Base-by-base conservation (phyloP, 192 early-diverging fungal genomes). In the Coemansia sp. region DNA sequence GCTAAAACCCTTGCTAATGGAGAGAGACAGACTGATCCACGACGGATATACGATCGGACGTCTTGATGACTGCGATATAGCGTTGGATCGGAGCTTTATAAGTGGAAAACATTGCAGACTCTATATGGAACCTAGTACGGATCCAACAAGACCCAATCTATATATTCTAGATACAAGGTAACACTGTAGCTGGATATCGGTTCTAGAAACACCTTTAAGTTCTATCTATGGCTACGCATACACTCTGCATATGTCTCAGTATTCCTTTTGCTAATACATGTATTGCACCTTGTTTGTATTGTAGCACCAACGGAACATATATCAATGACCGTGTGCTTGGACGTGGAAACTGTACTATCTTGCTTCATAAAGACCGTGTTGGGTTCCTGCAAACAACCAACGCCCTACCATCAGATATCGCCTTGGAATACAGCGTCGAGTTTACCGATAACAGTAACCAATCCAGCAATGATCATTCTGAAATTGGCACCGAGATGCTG, bases 231-330 rank as follows among this genome's bases (percentile, higher is more conserved):
- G 47, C 47, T 48, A 48, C 47, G 0, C 11, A 48, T 48, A 48
- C 47, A 4, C n/a, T n/a, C 11, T 48, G 47, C 12, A 11, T 48
- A 5, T 48, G 1, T 0, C 47, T 48, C 11, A 48, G 5, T 32
- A 32, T 32, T 1, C 32, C 32, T 32, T 32, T 32, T 53, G 1
- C 21, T 53, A 16, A 9, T 15, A 23, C 54, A 26, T 26, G 19
- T 56, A 26, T 37, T 23, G 19, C 9, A 12, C 8, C n/a, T 21
- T 1, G 16, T 53, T 11, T 37, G 9, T 26, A 16, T 0, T 56
- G 62, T 74, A 81, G 82, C 61, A 66, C 72, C 41, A 81, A 81
- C 56, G 83, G 83, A 13, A 85, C 83, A 32, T 78, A 65, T 50
- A 68, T 81, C 66, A 85, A 85, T 52, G 75, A 69, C 58, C 43